These are phyloP conservation scores for Fusarium citri DNA, from an alignment of 2,329 filamentous ascomycete species.

Conservation along the genomic window DNA sequence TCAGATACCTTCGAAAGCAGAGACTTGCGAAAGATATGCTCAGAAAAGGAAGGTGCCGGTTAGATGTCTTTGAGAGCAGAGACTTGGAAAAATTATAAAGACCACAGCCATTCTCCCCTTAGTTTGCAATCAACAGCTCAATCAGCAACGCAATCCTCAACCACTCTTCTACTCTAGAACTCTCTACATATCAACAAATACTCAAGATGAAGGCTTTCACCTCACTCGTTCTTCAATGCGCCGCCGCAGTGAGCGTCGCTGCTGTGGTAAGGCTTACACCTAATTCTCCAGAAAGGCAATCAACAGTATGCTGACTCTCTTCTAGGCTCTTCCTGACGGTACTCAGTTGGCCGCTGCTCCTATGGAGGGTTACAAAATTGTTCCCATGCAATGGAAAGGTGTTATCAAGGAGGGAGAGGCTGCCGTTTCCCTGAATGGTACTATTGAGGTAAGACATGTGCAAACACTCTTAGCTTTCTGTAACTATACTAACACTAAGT, in stretches of 20 bases:
- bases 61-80: neutral
- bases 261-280: neutral
- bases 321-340: neutral
- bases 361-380: neutral
- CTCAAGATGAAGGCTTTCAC: neutral
- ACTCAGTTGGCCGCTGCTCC: neutral
- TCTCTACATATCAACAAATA: neutral
- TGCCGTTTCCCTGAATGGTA: neutral
- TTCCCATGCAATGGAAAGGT: neutral
- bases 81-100: neutral
- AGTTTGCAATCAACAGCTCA: neutral
- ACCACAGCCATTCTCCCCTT: neutral
- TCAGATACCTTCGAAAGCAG: neutral
- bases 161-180: neutral
- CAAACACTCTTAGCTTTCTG: neutral
- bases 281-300: neutral
- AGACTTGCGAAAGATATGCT: neutral
- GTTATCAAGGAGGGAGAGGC: neutral
- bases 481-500: neutral
- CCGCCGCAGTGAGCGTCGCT: neutral
- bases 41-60: neutral
- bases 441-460: neutral
- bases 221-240: neutral
- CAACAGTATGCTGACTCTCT: neutral
- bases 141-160: neutral